A percentile compares a stretch with the other conserved stretches of the same genome.
phyloP scores from a whole-genome alignment of 2,329 filamentous ascomycete genomes.

The Beauveria asiatica region DNA sequence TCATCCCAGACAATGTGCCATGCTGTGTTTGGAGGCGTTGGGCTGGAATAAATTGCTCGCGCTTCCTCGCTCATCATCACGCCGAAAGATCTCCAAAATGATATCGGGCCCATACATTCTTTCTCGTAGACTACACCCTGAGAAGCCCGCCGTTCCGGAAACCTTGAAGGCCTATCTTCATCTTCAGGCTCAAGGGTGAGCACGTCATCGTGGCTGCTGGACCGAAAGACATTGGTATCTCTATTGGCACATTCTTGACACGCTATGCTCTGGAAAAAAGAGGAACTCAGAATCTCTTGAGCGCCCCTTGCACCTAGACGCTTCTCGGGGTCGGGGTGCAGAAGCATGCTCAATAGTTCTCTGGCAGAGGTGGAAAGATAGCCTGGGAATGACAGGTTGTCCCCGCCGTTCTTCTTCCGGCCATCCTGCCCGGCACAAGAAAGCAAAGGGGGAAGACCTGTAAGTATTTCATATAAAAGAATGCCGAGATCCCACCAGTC shows the following conservation, averaged over 20 bases:
- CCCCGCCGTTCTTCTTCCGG: not conserved
- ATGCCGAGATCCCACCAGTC: conserved; percentile 2
- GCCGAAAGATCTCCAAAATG: not conserved
- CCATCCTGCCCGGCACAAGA: not conserved
- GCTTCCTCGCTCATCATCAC: not conserved
- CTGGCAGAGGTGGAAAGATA: not conserved
- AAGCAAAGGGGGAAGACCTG: not conserved
- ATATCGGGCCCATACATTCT: not conserved
- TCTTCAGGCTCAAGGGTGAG: not conserved
- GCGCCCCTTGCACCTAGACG: not conserved
- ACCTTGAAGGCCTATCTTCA: not conserved
- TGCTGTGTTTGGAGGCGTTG: not conserved
- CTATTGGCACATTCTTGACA: not conserved
- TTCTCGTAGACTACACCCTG: not conserved
- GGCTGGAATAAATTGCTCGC: not conserved
- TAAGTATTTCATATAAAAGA: not conserved
- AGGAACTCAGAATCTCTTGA: not conserved
- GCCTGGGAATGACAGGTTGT: not conserved
- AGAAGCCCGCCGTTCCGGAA: not conserved
- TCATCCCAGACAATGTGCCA: not conserved
- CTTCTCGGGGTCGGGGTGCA: not conserved
- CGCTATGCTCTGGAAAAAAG: not conserved
- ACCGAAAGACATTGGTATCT: not conserved
- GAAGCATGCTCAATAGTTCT: not conserved
- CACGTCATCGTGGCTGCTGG: not conserved